Percentiles rank a stretch among this genome's conserved stretches.
Conservation (phyloP, 805 yeast genomes). For the Peterozyma toletana region DNA sequence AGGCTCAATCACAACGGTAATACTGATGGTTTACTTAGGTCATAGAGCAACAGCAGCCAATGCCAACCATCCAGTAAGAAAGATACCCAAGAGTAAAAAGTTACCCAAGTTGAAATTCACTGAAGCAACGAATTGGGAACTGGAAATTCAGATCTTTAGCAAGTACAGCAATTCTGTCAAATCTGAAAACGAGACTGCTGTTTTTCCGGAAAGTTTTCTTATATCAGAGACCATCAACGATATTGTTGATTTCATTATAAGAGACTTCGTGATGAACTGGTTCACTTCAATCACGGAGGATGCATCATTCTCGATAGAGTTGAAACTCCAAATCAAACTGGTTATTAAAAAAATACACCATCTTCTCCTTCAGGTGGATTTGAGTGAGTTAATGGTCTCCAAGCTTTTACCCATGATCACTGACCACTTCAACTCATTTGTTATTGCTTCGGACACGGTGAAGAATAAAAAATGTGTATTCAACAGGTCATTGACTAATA, state of each 20-base stretch:
- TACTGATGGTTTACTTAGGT: no score
- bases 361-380: conserved; percentile 38
- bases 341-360: conserved; percentile 33
- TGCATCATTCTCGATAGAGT: conserved; percentile 29
- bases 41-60: no score
- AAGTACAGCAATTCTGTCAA: conserved; percentile 9
- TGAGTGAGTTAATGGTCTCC: conserved; percentile 49
- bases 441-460: conserved; percentile 31
- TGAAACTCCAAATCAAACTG: conserved; percentile 34
- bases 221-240: conserved; percentile 47
- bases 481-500: conserved; percentile 12
- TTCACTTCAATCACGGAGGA: conserved; percentile 36
- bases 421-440: conserved; percentile 50
- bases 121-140: conserved; percentile 20
- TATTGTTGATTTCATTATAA: conserved; percentile 37
- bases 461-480: conserved; percentile 16
- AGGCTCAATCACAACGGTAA: no score
- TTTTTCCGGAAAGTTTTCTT: conserved; percentile 40
- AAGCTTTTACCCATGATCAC: conserved; percentile 59
- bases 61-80: background rate
- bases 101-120: conserved; percentile 21
- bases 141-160: conserved; percentile 12
- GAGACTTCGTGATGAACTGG: conserved; percentile 56
- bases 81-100: background rate
- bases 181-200: conserved; percentile 12